Conservation (phyloP, 1,139 yeast species). For the Geotrichum cucujoidarum region DNA sequence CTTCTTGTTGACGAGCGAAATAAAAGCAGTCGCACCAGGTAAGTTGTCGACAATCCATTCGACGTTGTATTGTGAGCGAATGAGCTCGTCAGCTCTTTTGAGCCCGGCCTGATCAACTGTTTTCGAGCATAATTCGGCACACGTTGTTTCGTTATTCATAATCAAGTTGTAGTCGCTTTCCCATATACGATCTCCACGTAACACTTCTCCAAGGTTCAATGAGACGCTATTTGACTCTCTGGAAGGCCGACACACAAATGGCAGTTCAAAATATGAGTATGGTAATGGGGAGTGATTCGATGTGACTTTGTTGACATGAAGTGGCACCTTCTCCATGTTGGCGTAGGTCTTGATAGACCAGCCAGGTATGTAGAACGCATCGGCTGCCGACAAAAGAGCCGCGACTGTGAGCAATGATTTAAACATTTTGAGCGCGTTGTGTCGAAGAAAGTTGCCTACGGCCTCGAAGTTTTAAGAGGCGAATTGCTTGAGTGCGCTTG, state of each 20-base stretch:
- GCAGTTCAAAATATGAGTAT: slow-evolving; percentile 67
- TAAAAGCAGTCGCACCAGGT: slow-evolving; percentile 86
- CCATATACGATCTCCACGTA: slow-evolving; percentile 78
- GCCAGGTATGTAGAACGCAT: slow-evolving; percentile 25
- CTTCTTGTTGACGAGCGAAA: slow-evolving; percentile 52
- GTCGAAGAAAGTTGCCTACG: not conserved
- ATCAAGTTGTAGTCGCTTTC: slow-evolving; percentile 60
- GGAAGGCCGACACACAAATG: slow-evolving; percentile 75
- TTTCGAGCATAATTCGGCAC: slow-evolving; percentile 64
- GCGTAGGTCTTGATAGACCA: slow-evolving; percentile 35
- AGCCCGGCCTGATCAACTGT: slow-evolving; percentile 49
- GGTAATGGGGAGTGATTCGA: slow-evolving; percentile 77
- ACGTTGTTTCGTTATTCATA: slow-evolving; percentile 60
- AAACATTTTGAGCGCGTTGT: slow-evolving; percentile 5
- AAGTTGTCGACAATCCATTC: slow-evolving; percentile 83
- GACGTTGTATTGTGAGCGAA: slow-evolving; percentile 65
- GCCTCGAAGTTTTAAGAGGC: not conserved
- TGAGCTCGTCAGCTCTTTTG: slow-evolving; percentile 54
- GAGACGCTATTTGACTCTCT: slow-evolving; percentile 53
- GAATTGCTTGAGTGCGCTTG: too few relatives aligned
- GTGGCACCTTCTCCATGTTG: slow-evolving; percentile 59
- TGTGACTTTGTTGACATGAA: slow-evolving; percentile 72
- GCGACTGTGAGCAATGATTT: slow-evolving; percentile 12
- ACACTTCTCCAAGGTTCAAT: slow-evolving; percentile 68
- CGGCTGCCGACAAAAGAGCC: slow-evolving; percentile 12